Conservation (phyloP, 2,329 filamentous ascomycete genomes). For the Penicillium sp. region DNA sequence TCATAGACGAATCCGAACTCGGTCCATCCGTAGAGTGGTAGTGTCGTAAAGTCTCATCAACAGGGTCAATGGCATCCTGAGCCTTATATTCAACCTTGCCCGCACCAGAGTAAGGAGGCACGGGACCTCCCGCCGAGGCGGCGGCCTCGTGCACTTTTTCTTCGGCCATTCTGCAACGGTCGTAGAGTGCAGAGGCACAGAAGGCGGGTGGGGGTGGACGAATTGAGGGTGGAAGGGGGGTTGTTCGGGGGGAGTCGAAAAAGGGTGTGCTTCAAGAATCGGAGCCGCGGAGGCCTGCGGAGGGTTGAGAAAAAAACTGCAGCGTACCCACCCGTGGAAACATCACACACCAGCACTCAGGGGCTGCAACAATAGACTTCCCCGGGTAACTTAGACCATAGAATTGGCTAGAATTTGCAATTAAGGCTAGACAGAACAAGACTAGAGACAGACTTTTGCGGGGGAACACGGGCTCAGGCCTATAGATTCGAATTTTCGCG, state of each 20-base stretch:
- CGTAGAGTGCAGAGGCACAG: conserved; percentile 1
- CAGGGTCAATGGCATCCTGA: conserved; percentile 25
- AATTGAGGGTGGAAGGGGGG: not conserved
- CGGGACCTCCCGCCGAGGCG: not conserved
- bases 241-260: not conserved
- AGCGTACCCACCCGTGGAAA: conserved; percentile 22
- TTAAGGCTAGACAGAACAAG: conserved; percentile 13
- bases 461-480: conserved; percentile 16
- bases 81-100: not conserved
- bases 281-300: conserved; percentile 17
- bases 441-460: conserved; percentile 3
- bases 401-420: not conserved
- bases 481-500: conserved; percentile 21
- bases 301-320: conserved; percentile 16
- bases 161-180: conserved; percentile 26
- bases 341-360: conserved; percentile 20
- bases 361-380: conserved; percentile 8
- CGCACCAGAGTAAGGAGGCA: not conserved
- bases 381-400: not conserved
- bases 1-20: conserved; percentile 26
- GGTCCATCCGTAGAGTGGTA: conserved; percentile 17
- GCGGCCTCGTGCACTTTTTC: conserved; percentile 24
- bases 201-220: not conserved
- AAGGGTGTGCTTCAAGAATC: conserved; percentile 1
- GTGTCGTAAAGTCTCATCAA: conserved; percentile 12